Evolutionary conservation across 2,329 filamentous ascomycete genomes (phyloP).

Genomic region (Aspergillus versicolor): DNA sequence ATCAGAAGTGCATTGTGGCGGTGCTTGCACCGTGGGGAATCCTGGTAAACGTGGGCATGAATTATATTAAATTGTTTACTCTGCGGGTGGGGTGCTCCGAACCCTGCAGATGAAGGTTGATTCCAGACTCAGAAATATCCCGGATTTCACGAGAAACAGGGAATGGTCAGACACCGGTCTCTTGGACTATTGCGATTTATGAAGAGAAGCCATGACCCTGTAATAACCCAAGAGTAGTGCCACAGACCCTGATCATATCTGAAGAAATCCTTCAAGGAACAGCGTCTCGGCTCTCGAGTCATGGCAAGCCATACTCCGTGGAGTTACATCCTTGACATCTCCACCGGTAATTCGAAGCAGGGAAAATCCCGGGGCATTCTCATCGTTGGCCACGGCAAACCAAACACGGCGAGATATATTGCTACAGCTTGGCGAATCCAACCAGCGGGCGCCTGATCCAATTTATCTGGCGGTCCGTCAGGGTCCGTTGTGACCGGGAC

Average conservation of each 20-base stretch:
- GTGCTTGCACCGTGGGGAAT: not conserved
- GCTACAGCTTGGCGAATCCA: conserved; percentile 1
- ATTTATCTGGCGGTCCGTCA: conserved; percentile 4
- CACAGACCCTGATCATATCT: not conserved
- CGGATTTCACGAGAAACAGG: not conserved
- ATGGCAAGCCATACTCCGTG: not conserved
- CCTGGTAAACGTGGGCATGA: not conserved
- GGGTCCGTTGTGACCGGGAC: not conserved
- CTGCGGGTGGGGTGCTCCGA: conserved; percentile 3
- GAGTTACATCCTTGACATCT: not conserved
- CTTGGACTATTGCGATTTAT: not conserved
- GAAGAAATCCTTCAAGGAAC: not conserved
- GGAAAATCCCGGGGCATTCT: not conserved
- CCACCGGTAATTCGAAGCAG: conserved; percentile 4
- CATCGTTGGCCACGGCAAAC: not conserved
- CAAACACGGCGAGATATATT: not conserved
- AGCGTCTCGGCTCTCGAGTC: not conserved
- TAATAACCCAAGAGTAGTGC: not conserved
- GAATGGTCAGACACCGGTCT: not conserved
- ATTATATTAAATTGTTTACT: not conserved
- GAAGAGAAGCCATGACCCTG: not conserved
- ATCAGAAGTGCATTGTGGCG: not conserved
- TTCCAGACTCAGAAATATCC: not conserved
- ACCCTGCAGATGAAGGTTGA: not conserved
- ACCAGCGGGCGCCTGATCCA: not conserved